Percentiles rank a stretch among this genome's conserved stretches.
Conservation (phyloP, 306 rosid species). For the Benincasa hispida region DNA sequence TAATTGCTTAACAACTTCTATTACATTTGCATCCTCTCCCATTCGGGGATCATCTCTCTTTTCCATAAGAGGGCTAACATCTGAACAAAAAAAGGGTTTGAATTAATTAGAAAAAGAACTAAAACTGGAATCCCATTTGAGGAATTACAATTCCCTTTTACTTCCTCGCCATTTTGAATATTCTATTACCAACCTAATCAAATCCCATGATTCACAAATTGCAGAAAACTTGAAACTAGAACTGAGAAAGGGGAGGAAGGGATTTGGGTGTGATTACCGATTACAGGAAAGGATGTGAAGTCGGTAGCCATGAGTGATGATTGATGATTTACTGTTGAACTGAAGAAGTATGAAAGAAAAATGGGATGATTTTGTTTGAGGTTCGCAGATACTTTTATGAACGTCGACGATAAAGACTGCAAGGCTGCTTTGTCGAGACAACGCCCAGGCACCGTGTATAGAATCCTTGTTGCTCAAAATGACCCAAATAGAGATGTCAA, state of each 20-base stretch:
- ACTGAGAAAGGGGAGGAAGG: not conserved
- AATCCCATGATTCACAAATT: not conserved
- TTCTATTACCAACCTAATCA: not conserved
- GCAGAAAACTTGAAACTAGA: not conserved
- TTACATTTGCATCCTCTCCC: constrained; percentile 47
- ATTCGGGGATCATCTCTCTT: constrained; percentile 57
- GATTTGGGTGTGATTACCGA: constrained; percentile 28
- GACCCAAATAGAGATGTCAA: no score
- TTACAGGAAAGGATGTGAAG: constrained; percentile 64
- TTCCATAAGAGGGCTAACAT: constrained; percentile 54
- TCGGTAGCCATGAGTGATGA: constrained; percentile 42
- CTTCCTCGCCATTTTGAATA: not conserved
- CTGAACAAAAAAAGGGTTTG: constrained; percentile 19
- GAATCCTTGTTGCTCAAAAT: no score
- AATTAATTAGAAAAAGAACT: not conserved
- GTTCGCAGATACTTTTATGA: not conserved
- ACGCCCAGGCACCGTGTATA: no score
- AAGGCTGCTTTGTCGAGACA: not conserved
- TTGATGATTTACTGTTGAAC: not conserved
- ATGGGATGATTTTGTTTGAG: not conserved
- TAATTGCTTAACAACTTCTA: constrained; percentile 53
- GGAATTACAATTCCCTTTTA: not conserved
- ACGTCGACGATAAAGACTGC: not conserved
- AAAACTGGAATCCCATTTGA: not conserved
- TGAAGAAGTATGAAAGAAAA: not conserved